Evolutionary conservation across 1,284 basidiomycete genomes (phyloP).

Genomic region (Sanghuangporus weigelae): DNA sequence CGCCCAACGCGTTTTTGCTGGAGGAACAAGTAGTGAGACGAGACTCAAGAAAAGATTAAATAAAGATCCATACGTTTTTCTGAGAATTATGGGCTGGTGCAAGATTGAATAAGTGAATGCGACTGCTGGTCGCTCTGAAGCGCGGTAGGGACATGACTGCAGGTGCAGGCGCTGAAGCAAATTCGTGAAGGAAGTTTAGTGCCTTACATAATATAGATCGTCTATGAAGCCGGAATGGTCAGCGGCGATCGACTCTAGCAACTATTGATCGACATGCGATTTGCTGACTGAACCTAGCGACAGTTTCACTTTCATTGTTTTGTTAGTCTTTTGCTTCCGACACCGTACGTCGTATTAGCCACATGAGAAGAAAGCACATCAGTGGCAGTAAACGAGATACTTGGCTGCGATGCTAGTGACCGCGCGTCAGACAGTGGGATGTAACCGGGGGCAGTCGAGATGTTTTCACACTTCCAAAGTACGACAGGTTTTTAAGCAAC

Average conservation of each 20-base stretch:
- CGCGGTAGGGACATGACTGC: constrained; percentile 10
- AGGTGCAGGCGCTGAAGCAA: background rate
- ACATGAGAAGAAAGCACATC: background rate
- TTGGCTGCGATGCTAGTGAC: constrained; percentile 6
- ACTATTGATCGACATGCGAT: background rate
- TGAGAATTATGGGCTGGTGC: constrained; percentile 14
- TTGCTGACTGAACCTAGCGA: background rate
- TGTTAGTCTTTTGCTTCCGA: background rate
- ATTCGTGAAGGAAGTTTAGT: background rate
- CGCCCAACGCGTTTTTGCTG: constrained; percentile 93
- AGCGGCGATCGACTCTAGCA: background rate
- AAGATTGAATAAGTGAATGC: constrained; percentile 19
- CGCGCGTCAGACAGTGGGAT: background rate
- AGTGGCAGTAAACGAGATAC: background rate
- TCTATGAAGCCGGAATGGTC: no score
- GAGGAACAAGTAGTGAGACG: background rate
- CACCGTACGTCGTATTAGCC: background rate
- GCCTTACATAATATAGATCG: background rate
- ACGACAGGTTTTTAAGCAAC: background rate
- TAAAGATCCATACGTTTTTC: constrained; percentile 12
- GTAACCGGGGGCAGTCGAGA: background rate
- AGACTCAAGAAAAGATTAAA: background rate
- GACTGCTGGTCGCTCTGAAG: constrained; percentile 15
- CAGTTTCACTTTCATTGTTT: background rate
- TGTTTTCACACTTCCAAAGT: background rate